Evolutionary conservation across 2,329 filamentous ascomycete genomes (phyloP).

Genomic region (Ceratocystis huliohia): DNA sequence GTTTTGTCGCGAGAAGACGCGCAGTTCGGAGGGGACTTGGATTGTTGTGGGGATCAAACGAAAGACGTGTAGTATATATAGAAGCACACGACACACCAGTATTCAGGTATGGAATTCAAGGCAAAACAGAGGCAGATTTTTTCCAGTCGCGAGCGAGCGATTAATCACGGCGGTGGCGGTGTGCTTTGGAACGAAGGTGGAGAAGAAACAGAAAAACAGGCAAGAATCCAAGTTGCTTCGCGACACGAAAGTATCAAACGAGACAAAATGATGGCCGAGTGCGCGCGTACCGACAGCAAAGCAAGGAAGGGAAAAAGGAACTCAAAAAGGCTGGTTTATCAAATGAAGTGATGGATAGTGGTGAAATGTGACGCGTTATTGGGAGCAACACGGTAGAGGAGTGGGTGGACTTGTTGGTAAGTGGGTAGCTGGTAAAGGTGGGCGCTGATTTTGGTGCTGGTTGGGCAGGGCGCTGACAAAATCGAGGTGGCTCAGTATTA

Average conservation of each 20-base stretch:
- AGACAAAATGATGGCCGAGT: not conserved
- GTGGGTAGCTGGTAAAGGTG: not conserved
- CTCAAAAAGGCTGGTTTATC: not conserved
- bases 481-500: conserved; percentile 5
- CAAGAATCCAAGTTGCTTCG: not conserved
- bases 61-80: not conserved
- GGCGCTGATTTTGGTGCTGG: not conserved
- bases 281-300: not conserved
- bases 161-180: conserved; percentile 14
- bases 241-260: not conserved
- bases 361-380: conserved; percentile 12
- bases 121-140: not conserved
- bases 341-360: not conserved
- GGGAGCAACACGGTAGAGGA: conserved; percentile 5
- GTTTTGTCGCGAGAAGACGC: not conserved
- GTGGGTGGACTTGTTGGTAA: not conserved
- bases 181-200: not conserved
- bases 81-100: not conserved
- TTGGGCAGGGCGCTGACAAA: conserved; percentile 8
- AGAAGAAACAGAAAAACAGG: conserved; percentile 5
- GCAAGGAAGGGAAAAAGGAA: not conserved
- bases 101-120: not conserved
- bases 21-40: not conserved
- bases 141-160: not conserved
- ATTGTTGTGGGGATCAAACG: not conserved